Conservation (phyloP, 225 moss, liverwort and hornwort species). For the Polytrichum formosum region DNA sequence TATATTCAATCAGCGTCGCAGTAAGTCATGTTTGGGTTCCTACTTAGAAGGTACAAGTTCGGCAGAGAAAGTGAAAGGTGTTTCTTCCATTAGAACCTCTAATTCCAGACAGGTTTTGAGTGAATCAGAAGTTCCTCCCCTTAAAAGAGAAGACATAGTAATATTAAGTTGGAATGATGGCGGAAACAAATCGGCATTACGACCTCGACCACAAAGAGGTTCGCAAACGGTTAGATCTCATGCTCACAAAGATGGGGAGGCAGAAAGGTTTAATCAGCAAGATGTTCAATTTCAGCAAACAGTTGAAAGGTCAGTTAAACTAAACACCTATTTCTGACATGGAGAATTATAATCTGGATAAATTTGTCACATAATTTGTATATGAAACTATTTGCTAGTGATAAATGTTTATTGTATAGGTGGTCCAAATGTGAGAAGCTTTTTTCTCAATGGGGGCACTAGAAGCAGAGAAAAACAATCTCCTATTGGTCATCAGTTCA, state of each 20-base stretch:
- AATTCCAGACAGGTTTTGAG: neutral
- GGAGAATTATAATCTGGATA: neutral
- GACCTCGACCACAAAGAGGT: neutral
- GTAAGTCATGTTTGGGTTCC: neutral
- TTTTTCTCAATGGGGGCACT: neutral
- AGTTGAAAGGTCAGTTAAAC: conserved; percentile 6
- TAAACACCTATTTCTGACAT: neutral
- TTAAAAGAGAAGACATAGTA: neutral
- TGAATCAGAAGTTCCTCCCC: neutral
- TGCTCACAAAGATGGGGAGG: neutral
- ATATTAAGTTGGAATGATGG: neutral
- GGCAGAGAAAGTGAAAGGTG: neutral
- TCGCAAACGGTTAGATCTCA: neutral
- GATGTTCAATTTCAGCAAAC: neutral
- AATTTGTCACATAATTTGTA: neutral
- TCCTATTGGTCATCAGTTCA: too few species aligned
- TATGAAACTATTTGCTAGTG: neutral
- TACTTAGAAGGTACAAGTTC: neutral
- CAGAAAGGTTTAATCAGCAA: conserved; percentile 1
- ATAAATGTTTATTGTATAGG: too few species aligned
- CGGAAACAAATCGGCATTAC: neutral
- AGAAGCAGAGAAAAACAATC: too few species aligned
- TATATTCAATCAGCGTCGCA: neutral
- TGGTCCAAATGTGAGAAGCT: neutral
- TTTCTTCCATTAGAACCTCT: neutral